Base-by-base conservation (phyloP, 169 alveolate species). In the Cyclospora cayetanensis region DNA sequence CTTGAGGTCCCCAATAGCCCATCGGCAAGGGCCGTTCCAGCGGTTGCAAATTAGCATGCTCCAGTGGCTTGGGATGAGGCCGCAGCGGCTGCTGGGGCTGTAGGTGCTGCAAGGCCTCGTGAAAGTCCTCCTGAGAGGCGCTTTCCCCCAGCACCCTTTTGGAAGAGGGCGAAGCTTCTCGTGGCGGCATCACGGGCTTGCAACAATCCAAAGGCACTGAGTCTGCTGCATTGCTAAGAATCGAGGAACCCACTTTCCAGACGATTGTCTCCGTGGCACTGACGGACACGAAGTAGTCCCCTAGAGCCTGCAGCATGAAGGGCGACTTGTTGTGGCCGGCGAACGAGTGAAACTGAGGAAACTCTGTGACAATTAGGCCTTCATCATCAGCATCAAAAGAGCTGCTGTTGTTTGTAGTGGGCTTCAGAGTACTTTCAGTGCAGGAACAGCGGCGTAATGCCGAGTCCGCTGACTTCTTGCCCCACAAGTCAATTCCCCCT, bases 281-380 rank as follows among this genome's bases (percentile, higher is more conserved):
- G 41, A 89, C 82, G 41, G 93, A 74, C 35, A 89, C 90, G 41
- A 89, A 34, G 77, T 72, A 39, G 82, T 89, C 93, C 25, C 90
- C 88, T 37, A 80, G 29, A 1, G 76, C 65, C 46, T 63, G 85
- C 82, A 89, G 41, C 82, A 41, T 39, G 83, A 89, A 89, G 39
- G 93, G 90, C 20, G 93, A 42, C 88, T 18, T 46, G 82, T 52
- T 65, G 90, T 89, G 93, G 42, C 93, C 93, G 22, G 89, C 63
- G 41, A 89, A 89, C 1, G 93, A 89, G 82, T 89, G 93, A 41
- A 37, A 74, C 37, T 65, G 89, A 34, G 89, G 93, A 25, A 55
- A 37, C 43, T 79, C 88, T 46, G 65, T 46, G n/a, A 43, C 25
- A n/a, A n/a, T n/a, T n/a, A n/a, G n/a, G n/a, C n/a, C n/a, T n/a